phyloP scores from a whole-genome alignment of 1,284 basidiomycete genomes.

The Coniferiporia weirii region DNA sequence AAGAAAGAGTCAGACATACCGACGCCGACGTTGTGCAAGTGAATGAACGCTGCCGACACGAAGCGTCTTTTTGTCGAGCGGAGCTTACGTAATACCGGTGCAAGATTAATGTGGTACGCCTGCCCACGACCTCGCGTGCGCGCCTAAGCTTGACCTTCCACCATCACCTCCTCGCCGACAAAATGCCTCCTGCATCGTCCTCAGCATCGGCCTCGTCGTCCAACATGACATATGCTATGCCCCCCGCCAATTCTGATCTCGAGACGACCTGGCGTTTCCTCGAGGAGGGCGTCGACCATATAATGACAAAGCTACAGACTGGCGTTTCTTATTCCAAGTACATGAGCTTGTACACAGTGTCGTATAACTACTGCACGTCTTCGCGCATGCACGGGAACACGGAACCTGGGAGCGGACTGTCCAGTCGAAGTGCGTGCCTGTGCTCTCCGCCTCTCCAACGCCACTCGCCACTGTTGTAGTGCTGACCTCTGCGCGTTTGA shows the following conservation, averaged over 20 bases:
- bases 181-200: constrained; percentile 28
- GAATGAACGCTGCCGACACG: background rate
- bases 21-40: background rate
- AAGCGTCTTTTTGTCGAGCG: background rate
- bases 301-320: constrained; percentile 84
- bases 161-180: constrained; percentile 18
- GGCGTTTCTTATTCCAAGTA: constrained; percentile 92
- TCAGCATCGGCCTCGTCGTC: constrained; percentile 3
- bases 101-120: background rate
- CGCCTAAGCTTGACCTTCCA: constrained; percentile 7
- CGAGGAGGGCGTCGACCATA: constrained; percentile 86
- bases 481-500: constrained; percentile 22
- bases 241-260: constrained; percentile 63
- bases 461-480: constrained; percentile 10
- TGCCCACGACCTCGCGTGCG: background rate
- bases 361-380: constrained; percentile 95
- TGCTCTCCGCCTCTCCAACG: constrained; percentile 11
- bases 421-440: constrained; percentile 54
- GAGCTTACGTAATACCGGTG: background rate
- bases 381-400: constrained; percentile 73
- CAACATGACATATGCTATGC: constrained; percentile 38
- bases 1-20: background rate
- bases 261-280: constrained; percentile 88
- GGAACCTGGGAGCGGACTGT: constrained; percentile 39
- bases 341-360: constrained; percentile 89